Conservation (phyloP, 1,139 yeast genomes). For the Waltiozyma sp. region DNA sequence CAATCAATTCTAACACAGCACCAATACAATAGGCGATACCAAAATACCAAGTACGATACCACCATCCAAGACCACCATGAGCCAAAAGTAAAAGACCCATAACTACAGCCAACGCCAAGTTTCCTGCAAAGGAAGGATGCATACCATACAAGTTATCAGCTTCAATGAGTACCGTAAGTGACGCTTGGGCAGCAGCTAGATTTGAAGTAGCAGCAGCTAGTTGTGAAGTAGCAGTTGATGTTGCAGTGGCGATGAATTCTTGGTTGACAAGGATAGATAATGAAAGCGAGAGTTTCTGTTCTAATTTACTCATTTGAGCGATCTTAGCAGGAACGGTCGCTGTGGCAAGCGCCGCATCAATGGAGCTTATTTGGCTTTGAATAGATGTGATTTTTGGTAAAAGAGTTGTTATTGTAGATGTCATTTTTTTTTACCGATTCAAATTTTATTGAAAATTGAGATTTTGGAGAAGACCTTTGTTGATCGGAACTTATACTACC, state of each 20-base stretch:
- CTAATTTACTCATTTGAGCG: conserved; percentile 14
- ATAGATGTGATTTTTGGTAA: conserved; percentile 2
- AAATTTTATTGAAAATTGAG: too few species aligned
- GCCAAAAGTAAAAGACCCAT: conserved; percentile 32
- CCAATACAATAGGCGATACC: conserved; percentile 53
- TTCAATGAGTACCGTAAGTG: conserved; percentile 16
- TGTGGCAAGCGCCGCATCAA: background rate
- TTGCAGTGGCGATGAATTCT: conserved; percentile 30
- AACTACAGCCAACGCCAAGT: conserved; percentile 37
- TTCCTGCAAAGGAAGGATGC: conserved; percentile 33
- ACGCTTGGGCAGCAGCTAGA: conserved; percentile 25
- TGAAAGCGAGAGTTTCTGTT: conserved; percentile 30
- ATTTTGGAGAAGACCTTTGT: too few species aligned
- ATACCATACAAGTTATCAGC: conserved; percentile 27
- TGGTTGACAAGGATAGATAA: conserved; percentile 25
- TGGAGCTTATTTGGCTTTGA: background rate
- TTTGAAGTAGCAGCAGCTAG: conserved; percentile 24
- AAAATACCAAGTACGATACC: conserved; percentile 66
- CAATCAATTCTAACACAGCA: conserved; percentile 51
- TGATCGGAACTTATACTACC: too few species aligned
- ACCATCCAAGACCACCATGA: conserved; percentile 32
- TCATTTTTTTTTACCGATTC: conserved; percentile 4
- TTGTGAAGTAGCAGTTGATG: conserved; percentile 27
- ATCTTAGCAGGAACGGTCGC: background rate
- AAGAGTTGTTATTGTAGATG: conserved; percentile 4